Evolutionary conservation across 2,329 filamentous ascomycete genomes (phyloP).

Genomic region (Rutstroemia sp.): DNA sequence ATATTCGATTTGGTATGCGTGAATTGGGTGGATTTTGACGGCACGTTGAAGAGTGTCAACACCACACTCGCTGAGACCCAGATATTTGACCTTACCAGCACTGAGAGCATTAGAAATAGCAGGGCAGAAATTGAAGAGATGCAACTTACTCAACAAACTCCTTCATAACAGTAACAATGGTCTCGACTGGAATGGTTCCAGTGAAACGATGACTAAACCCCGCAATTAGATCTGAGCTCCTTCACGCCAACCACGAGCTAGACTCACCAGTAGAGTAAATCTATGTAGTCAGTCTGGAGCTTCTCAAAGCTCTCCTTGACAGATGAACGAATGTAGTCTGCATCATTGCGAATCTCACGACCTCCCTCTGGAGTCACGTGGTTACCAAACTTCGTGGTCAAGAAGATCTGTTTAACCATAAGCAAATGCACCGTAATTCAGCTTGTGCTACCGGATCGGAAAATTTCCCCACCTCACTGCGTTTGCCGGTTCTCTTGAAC

Average conservation of each 20-base stretch:
- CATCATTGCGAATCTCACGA: constrained; percentile 4
- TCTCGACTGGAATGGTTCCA: constrained; percentile 32
- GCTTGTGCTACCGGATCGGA: constrained; percentile 21
- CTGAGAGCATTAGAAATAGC: constrained; percentile 31
- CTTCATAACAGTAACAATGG: constrained; percentile 30
- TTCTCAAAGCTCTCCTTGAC: constrained; percentile 10
- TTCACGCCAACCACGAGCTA: not conserved
- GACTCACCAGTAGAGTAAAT: constrained; percentile 9
- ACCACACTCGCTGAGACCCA: constrained; percentile 47
- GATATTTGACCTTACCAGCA: constrained; percentile 47
- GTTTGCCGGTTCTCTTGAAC: constrained; percentile 32
- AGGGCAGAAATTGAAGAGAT: not conserved
- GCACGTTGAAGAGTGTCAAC: constrained; percentile 44
- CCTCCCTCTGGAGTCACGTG: constrained; percentile 7
- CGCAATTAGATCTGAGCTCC: not conserved
- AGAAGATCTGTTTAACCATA: constrained; percentile 32
- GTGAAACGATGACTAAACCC: constrained; percentile 31
- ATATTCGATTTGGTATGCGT: constrained; percentile 47
- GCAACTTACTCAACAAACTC: constrained; percentile 8
- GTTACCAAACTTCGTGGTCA: constrained; percentile 32
- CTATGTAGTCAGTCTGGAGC: constrained; percentile 10
- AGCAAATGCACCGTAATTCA: constrained; percentile 26
- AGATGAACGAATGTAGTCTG: constrained; percentile 9
- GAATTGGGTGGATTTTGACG: constrained; percentile 39
- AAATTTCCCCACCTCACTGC: constrained; percentile 1